Conservation (phyloP, 352 stramenopile genomes). For the Phytopythium sindhum region DNA sequence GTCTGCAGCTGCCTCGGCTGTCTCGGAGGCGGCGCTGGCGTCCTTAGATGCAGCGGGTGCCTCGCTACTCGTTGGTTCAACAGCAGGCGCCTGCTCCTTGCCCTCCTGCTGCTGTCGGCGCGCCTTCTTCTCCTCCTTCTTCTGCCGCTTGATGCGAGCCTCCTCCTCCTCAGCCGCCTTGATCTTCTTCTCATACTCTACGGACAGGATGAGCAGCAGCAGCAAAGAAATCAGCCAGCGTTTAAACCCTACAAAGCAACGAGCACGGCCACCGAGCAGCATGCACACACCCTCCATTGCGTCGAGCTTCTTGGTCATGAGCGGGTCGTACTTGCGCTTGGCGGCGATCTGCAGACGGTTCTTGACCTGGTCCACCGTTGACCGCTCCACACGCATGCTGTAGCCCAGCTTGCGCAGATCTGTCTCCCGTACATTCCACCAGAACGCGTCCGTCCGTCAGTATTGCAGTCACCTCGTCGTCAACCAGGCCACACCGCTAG, state of each 20-base stretch:
- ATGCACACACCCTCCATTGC: constrained; percentile 53
- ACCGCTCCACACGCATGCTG: constrained; percentile 91
- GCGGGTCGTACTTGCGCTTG: constrained; percentile 82
- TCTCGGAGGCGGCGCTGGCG: background rate
- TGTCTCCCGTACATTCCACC: constrained; percentile 50
- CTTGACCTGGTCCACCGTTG: constrained; percentile 85
- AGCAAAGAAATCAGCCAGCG: too few species aligned
- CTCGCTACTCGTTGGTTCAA: background rate
- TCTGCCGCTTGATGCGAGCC: constrained; percentile 60
- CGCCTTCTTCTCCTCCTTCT: constrained; percentile 73
- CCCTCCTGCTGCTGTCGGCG: constrained; percentile 34
- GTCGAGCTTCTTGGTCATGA: constrained; percentile 80
- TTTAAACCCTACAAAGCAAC: too few species aligned
- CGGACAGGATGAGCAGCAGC: background rate
- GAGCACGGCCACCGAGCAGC: too few species aligned
- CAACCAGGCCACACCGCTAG: background rate
- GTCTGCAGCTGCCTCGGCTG: constrained; percentile 1
- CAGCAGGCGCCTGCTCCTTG: background rate
- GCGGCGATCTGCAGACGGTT: constrained; percentile 73
- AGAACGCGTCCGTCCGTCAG: constrained; percentile 1
- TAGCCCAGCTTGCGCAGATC: constrained; percentile 89
- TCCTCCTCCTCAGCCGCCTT: constrained; percentile 67
- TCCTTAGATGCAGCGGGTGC: constrained; percentile 8
- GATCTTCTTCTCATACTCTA: constrained; percentile 87
- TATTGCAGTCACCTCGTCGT: background rate